Evolutionary conservation across 1,284 basidiomycete genomes (phyloP), one percentile per base, ranked within the genome.

Genomic region (Ganoderma multipileum): DNA sequence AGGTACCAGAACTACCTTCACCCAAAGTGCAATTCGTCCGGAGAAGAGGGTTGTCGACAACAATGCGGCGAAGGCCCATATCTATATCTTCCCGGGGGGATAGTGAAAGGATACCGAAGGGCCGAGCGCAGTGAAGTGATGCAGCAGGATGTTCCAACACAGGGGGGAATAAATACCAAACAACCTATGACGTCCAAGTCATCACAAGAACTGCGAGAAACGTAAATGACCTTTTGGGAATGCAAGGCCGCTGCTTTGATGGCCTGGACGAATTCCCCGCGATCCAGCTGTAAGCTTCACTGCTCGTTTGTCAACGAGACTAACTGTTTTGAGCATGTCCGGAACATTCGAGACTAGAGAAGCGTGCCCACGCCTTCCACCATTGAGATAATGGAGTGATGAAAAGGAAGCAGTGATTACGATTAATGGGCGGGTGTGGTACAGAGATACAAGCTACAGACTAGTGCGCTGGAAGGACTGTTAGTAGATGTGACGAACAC

Each of bases 11-110:
- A 18, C 12, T 72, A 90, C 90, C 89, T 88, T 92, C 89, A 66
- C 90, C 90, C 41, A 91, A 79, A 18, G 80, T 84, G 72, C 89
- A 91, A n/a, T 85, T 85, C 54, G 87, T 82, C 72, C 82, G 79
- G 61, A 89, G 79, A 73, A 91, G 81, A 18, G 90, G 88, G 61
- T 80, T 74, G n/a, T 77, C 73, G 26, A 83, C 75, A 28, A 68
- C 70, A 52, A 85, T 75, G 26, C 63, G 73, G 62, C 70, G 71
- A 6, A 70, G 68, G 61, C 65, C 38, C 66, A 69, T 71, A 50
- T 61, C 42, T 38, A 69, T 71, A 50, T 61, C 42, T 38, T 58
- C 33, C 36, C 7, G 33, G 18, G 30, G 7, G 39, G 38, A 36
- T 16, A 6, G 14, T 16, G 58, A n/a, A 18, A 60, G 23, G 23